Base-by-base conservation (phyloP, 352 stramenopile species). In the Globisporangium megalacanthum region DNA sequence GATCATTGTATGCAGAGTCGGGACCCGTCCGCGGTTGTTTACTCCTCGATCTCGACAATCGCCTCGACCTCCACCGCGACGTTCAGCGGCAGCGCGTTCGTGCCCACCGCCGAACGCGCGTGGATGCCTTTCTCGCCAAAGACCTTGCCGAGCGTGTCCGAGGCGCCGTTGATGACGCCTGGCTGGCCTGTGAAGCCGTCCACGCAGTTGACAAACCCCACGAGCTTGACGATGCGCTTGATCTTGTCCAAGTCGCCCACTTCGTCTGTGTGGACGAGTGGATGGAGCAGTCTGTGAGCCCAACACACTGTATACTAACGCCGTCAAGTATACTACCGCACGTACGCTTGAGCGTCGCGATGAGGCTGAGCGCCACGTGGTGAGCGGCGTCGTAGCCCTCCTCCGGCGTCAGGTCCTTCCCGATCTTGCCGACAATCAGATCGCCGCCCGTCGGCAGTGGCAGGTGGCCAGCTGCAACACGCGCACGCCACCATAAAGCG, bases 21-120 rank as follows among this genome's bases (percentile, higher is more conserved):
- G 19, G 19, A 29, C 25, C 25, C 25, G 25, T 4, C 25, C 4
- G 25, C 25, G 25, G 25, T 29, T 11, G 17, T 6, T 45, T 45
- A 58, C 9, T 58, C 53, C 1, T 96, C 79, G 31, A 98, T 66
- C 66, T 98, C 88, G 9, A 97, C 77, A 55, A 99, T 95, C 41
- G 88, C 87, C 77, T 99, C 95, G 35, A 99, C 89, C 75, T 99
- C 95, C 1, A 98, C 94, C 33, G 88, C 81, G 35, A 98, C 86
- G 64, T 96, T 94, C 14, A 99, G 59, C 2, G 95, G 95, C 19
- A 99, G 68, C 15, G 90, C 88, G 63, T 95, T 98, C 4, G 89
- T 97, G 52, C 95, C 95, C 47, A 98, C 86, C 8, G 95, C 95
- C 61, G 86, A 97, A 52, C 95, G 75, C 20, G 92, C 83, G 59